phyloP scores from a whole-genome alignment of 2,329 filamentous ascomycete genomes.

The Stemphylium beticola region DNA sequence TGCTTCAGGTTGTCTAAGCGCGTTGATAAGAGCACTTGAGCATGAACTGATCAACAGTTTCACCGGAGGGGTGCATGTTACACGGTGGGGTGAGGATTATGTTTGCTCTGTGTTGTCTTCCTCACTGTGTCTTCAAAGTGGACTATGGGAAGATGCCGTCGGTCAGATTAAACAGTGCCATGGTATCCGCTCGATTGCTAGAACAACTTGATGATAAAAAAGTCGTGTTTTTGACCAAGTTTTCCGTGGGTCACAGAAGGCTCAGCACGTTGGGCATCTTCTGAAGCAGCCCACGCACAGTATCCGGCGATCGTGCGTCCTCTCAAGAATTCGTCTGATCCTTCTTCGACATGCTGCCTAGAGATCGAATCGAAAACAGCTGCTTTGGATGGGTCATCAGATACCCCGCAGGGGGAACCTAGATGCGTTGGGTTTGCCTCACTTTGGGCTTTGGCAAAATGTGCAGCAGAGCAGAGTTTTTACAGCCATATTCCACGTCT shows the following conservation, averaged over 20 bases:
- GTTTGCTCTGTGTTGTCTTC: background rate
- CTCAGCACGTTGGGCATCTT: background rate
- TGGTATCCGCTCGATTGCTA: background rate
- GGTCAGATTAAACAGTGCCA: background rate
- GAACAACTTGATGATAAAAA: background rate
- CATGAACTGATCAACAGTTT: no score
- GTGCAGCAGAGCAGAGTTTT: background rate
- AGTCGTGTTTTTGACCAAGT: background rate
- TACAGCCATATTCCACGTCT: background rate
- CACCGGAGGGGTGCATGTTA: background rate
- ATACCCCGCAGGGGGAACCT: slow-evolving; percentile 2
- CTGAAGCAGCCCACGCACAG: background rate
- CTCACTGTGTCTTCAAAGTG: no score
- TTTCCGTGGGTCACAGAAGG: background rate
- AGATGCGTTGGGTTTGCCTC: slow-evolving; percentile 2
- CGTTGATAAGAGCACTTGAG: no score
- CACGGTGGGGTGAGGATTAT: background rate
- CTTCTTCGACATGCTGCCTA: background rate
- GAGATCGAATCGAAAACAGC: background rate
- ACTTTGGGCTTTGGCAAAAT: slow-evolving; percentile 5
- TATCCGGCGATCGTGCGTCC: background rate
- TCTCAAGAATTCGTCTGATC: background rate
- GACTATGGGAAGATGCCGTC: no score
- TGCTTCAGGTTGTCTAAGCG: no score
- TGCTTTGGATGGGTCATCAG: background rate